Evolutionary conservation across 2,329 filamentous ascomycete species (phyloP).

Genomic region (Aspergillus floridensis): DNA sequence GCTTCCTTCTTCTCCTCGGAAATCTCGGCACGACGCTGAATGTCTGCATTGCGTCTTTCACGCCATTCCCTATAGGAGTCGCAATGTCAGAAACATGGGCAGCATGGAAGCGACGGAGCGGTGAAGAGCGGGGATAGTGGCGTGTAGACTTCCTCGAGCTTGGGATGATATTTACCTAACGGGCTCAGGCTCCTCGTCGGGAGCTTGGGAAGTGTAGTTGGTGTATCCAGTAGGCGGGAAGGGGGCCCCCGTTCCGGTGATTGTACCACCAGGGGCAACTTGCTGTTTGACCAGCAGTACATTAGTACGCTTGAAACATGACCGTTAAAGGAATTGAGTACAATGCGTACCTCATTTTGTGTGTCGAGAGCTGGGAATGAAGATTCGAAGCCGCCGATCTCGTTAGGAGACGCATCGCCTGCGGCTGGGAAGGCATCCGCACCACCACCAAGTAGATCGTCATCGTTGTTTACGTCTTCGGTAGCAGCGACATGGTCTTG

Average conservation of each 20-base stretch:
- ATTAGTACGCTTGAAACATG: conserved; percentile 11
- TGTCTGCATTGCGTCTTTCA: conserved; percentile 77
- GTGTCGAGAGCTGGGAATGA: conserved; percentile 84
- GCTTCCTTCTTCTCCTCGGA: conserved; percentile 78
- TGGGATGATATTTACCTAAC: conserved; percentile 55
- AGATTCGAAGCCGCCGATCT: conserved; percentile 70
- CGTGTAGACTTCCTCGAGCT: background rate
- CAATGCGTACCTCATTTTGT: conserved; percentile 63
- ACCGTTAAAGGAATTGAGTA: background rate
- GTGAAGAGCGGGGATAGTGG: too few species aligned
- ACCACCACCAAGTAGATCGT: conserved; percentile 70
- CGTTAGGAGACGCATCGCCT: conserved; percentile 23
- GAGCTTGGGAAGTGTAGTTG: conserved; percentile 53
- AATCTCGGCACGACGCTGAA: conserved; percentile 79
- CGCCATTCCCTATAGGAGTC: conserved; percentile 68
- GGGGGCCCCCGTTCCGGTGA: conserved; percentile 67
- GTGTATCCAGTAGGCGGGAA: conserved; percentile 54
- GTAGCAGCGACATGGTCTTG: conserved; percentile 62
- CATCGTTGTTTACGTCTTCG: conserved; percentile 61
- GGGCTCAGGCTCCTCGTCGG: conserved; percentile 82
- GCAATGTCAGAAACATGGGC: background rate
- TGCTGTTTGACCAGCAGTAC: conserved; percentile 47
- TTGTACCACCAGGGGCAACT: conserved; percentile 71
- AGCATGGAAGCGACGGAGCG: background rate
- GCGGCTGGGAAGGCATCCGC: conserved; percentile 39